Percentiles rank a stretch among this genome's conserved stretches.
Evolutionary conservation across 352 stramenopile species (phyloP).

Genomic region (Phytophthora meadii): DNA sequence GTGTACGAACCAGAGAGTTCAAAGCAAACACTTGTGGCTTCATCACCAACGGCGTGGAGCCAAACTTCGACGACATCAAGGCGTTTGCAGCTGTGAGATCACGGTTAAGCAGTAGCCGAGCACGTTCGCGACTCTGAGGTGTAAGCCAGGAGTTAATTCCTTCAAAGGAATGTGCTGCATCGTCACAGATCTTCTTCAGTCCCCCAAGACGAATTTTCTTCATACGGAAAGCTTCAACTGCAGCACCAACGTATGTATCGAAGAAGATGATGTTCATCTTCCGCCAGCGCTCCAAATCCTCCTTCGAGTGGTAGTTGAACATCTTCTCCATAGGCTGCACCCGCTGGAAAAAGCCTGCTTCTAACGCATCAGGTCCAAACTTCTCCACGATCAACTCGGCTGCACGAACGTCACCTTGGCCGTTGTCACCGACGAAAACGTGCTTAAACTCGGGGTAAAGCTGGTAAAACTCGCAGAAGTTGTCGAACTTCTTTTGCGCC

Average conservation of each 20-base stretch:
- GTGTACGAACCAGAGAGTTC: constrained; percentile 65
- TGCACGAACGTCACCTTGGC: constrained; percentile 91
- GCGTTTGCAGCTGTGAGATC: constrained; percentile 70
- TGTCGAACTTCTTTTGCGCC: constrained; percentile 97
- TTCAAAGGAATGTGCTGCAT: constrained; percentile 59
- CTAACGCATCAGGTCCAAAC: constrained; percentile 64
- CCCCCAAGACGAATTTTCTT: constrained; percentile 70
- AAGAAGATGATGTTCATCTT: constrained; percentile 94
- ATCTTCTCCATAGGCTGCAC: constrained; percentile 88
- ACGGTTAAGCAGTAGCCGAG: constrained; percentile 65
- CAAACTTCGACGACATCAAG: constrained; percentile 50
- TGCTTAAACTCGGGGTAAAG: constrained; percentile 98
- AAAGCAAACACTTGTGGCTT: constrained; percentile 70
- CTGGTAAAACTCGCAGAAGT: constrained; percentile 93
- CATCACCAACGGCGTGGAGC: constrained; percentile 41
- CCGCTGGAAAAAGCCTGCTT: constrained; percentile 90
- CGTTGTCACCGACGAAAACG: constrained; percentile 99
- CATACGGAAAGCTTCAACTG: constrained; percentile 76
- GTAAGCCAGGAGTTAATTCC: constrained; percentile 62
- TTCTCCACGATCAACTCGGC: constrained; percentile 91
- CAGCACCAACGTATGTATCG: constrained; percentile 88
- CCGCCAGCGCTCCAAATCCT: constrained; percentile 77
- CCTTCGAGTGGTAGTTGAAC: constrained; percentile 78
- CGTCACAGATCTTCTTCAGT: constrained; percentile 70
- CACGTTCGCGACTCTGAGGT: constrained; percentile 58